Conservation (phyloP, 495 filamentous ascomycete species). For the Haplographium delicatum region DNA sequence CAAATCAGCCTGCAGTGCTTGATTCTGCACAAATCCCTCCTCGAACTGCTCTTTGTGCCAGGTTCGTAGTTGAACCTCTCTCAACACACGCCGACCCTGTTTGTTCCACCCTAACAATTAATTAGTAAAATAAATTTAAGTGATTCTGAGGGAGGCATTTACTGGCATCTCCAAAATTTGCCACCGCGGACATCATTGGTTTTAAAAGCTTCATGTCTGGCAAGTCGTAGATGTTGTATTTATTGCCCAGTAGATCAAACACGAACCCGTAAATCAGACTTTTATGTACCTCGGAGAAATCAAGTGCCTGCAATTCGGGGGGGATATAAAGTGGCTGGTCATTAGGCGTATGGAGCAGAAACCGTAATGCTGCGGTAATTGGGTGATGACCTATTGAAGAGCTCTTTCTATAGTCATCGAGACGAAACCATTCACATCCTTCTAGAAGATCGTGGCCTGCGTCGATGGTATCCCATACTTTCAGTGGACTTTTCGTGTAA, state of each 20-base stretch:
- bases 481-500: neutral
- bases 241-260: conserved; percentile 1
- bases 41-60: conserved; percentile 1
- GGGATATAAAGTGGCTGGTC: neutral
- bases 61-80: conserved; percentile 7
- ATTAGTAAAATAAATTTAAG: too few relatives aligned
- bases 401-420: neutral
- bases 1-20: neutral
- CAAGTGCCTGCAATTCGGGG: neutral
- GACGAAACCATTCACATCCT: neutral
- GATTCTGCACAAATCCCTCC: neutral
- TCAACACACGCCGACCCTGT: neutral
- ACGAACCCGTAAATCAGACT: conserved; percentile 2
- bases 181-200: neutral
- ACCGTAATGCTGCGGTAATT: conserved; percentile 1
- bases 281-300: neutral
- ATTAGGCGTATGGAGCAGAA: neutral
- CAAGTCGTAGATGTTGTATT: neutral
- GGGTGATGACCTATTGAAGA: neutral
- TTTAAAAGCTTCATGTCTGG: conserved; percentile 5
- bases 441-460: neutral
- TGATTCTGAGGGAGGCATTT: too few relatives aligned
- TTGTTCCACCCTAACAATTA: conserved; percentile 6
- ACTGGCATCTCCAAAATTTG: conserved; percentile 5
- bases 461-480: neutral